Evolutionary conservation across 2,329 filamentous ascomycete species (phyloP).

Genomic region (Acephala macrosclerotiorum): DNA sequence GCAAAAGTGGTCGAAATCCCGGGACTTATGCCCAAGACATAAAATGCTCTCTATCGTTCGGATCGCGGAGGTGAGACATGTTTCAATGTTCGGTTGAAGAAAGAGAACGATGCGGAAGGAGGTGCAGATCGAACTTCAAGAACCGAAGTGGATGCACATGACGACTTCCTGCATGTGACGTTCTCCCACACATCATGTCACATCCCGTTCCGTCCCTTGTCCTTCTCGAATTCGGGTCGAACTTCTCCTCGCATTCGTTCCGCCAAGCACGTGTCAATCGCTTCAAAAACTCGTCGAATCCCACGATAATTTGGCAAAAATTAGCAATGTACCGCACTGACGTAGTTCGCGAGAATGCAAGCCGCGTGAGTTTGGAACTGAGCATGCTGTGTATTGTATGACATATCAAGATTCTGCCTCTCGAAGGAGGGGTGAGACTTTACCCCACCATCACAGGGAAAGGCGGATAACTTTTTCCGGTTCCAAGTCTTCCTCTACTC

Average conservation of each 20-base stretch:
- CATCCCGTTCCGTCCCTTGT: not conserved
- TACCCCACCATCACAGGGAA: slow-evolving; percentile 7
- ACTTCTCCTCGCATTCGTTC: not conserved
- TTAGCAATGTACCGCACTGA: not conserved
- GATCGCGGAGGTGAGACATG: not conserved
- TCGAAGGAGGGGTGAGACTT: not conserved
- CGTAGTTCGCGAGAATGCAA: slow-evolving; percentile 5
- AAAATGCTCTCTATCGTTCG: not conserved
- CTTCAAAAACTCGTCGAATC: not conserved
- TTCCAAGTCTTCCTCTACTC: not conserved
- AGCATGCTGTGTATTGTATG: slow-evolving; percentile 10
- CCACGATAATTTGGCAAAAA: not conserved
- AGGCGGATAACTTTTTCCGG: slow-evolving; percentile 15
- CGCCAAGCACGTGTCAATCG: not conserved
- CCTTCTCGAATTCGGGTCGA: not conserved
- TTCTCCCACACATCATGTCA: not conserved
- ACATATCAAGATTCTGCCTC: slow-evolving; percentile 7
- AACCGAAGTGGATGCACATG: not conserved
- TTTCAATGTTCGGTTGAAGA: no score
- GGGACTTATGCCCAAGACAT: not conserved
- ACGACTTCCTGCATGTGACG: not conserved
- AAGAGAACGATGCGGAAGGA: no score
- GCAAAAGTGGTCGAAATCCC: not conserved
- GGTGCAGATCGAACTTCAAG: not conserved
- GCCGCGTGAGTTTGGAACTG: not conserved